phyloP scores from a whole-genome alignment of 1,284 basidiomycete genomes.

The Rhodofomes roseus region DNA sequence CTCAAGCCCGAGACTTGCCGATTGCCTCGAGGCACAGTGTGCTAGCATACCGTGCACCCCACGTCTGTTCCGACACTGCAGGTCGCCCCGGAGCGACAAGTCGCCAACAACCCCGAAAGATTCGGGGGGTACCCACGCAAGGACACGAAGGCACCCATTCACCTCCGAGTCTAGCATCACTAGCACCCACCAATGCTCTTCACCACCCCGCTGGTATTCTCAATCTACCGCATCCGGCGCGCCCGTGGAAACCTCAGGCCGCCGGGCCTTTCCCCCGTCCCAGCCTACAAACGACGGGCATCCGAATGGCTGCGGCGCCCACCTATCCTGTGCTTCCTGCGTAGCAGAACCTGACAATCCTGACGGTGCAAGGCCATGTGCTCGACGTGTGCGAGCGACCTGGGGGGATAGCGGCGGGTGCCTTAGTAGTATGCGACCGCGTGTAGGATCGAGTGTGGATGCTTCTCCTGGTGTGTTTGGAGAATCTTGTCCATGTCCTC shows the following conservation, averaged over 20 bases:
- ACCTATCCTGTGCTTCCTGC: background rate
- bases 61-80: no score
- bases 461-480: slow-evolving; percentile 78
- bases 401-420: background rate
- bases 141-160: background rate
- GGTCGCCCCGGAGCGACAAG: no score
- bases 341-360: background rate
- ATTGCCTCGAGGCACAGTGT: background rate
- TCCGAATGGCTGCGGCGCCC: background rate
- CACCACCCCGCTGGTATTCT: background rate
- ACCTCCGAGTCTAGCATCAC: background rate
- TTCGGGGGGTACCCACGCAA: background rate
- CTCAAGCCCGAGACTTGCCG: background rate
- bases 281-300: background rate
- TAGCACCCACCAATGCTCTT: background rate
- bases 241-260: background rate
- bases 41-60: no score
- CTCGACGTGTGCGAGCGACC: no score
- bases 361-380: no score
- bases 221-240: background rate
- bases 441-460: slow-evolving; percentile 92
- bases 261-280: background rate
- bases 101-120: background rate
- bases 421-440: slow-evolving; percentile 83
- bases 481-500: slow-evolving; percentile 89